These are phyloP conservation scores for Fraxinus latifolia DNA, from an alignment of 305 asterid species.

Conservation along the genomic window DNA sequence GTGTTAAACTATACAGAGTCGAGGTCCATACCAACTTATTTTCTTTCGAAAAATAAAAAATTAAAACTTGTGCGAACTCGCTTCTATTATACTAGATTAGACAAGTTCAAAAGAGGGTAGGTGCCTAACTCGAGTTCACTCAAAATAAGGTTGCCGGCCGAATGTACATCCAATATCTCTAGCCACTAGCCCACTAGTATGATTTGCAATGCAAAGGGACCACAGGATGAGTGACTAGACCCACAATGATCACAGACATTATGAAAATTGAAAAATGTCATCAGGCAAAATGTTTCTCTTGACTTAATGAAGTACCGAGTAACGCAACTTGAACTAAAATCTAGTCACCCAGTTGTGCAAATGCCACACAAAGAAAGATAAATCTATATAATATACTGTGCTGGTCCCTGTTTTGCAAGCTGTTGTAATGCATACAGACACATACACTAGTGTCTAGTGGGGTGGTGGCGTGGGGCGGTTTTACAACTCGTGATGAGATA, in stretches of 20 bases:
- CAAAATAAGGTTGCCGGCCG: neutral
- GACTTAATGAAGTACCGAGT: conserved; percentile 13
- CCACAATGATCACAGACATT: neutral
- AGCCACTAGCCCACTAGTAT: neutral
- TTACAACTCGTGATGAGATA: conserved; percentile 59
- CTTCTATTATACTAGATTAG: neutral
- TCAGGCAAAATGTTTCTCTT: neutral
- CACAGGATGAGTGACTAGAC: neutral
- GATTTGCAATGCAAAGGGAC: neutral
- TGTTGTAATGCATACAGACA: conserved; percentile 19
- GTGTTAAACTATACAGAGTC: too few species aligned
- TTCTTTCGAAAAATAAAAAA: too few species aligned
- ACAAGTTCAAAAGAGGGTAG: neutral
- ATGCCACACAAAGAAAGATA: conserved; percentile 18
- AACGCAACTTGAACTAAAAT: conserved; percentile 32
- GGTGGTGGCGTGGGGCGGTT: conserved; percentile 21
- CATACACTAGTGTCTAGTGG: neutral
- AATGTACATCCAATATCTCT: neutral
- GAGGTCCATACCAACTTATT: too few species aligned
- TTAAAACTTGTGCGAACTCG: neutral
- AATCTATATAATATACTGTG: conserved; percentile 1
- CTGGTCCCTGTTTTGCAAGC: conserved; percentile 38
- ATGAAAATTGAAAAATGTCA: neutral
- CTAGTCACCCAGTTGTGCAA: conserved; percentile 28
- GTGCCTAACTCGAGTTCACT: neutral